Percentiles rank a stretch among this genome's conserved stretches.
These are phyloP conservation scores for Pseudogymnoascus sp. DNA, from an alignment of 2,329 filamentous ascomycete genomes.

Conservation along the genomic window DNA sequence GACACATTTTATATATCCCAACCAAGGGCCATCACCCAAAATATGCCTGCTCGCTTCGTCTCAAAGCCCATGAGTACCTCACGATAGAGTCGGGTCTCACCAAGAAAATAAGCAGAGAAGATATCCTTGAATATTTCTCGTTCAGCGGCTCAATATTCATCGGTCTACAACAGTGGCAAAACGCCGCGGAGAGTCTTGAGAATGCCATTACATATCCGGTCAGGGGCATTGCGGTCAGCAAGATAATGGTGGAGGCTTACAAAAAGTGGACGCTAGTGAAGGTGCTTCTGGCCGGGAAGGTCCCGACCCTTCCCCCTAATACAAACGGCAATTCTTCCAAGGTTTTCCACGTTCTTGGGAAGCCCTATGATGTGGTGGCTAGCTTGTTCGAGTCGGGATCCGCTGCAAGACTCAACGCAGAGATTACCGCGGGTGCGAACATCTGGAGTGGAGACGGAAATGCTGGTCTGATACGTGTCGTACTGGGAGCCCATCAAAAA, in stretches of 20 bases:
- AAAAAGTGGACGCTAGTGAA: slow-evolving; percentile 82
- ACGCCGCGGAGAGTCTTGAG: slow-evolving; percentile 54
- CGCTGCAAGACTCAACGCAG: slow-evolving; percentile 52
- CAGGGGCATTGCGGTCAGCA: slow-evolving; percentile 55
- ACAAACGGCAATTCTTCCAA: slow-evolving; percentile 46
- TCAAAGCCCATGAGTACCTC: slow-evolving; percentile 50
- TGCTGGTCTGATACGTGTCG: slow-evolving; percentile 58
- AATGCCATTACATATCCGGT: slow-evolving; percentile 60
- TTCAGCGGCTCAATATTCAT: slow-evolving; percentile 58
- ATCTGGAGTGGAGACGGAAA: slow-evolving; percentile 69
- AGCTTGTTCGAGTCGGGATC: slow-evolving; percentile 56
- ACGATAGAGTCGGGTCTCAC: slow-evolving; percentile 51
- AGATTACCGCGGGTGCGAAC: slow-evolving; percentile 50
- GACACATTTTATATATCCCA: slow-evolving; percentile 59
- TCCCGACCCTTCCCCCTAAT: slow-evolving; percentile 46
- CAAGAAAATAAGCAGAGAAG: slow-evolving; percentile 39
- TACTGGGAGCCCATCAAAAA: slow-evolving; percentile 62
- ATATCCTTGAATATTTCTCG: slow-evolving; percentile 61
- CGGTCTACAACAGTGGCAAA: slow-evolving; percentile 51
- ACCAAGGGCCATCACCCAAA: slow-evolving; percentile 31
- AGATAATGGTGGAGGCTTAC: slow-evolving; percentile 80
- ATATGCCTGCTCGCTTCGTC: slow-evolving; percentile 37
- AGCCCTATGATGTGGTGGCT: slow-evolving; percentile 63
- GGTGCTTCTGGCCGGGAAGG: slow-evolving; percentile 60
- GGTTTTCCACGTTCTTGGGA: slow-evolving; percentile 49